Evolutionary conservation across 2,329 filamentous ascomycete genomes (phyloP).

Genomic region (Aspergillus jensenii): DNA sequence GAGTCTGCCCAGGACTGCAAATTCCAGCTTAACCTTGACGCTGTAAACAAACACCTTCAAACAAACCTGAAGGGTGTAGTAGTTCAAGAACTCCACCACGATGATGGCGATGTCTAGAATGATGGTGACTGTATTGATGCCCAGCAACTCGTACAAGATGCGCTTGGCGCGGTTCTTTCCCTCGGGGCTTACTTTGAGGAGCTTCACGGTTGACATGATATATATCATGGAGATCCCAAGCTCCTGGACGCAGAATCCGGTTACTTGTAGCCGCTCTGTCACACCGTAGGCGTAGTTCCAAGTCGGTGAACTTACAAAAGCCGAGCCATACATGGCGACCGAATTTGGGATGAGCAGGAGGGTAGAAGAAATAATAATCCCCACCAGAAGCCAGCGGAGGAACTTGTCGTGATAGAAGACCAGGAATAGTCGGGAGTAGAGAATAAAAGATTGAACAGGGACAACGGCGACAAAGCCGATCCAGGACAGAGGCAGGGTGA

Average conservation of each 20-base stretch:
- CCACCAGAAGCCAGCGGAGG: not conserved
- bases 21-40: constrained; percentile 50
- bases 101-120: constrained; percentile 45
- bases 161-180: constrained; percentile 30
- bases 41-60: constrained; percentile 48
- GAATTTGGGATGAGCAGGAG: not conserved
- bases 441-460: not conserved
- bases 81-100: constrained; percentile 40
- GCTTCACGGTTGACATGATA: constrained; percentile 52
- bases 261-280: constrained; percentile 56
- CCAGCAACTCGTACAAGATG: constrained; percentile 45
- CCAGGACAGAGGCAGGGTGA: not conserved
- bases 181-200: constrained; percentile 46
- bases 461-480: not conserved
- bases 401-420: not conserved
- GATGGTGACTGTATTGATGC: constrained; percentile 49
- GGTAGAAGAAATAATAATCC: not conserved
- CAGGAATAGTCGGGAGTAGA: not conserved
- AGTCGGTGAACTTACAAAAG: not conserved
- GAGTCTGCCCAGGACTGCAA: constrained; percentile 44
- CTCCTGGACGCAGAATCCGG: constrained; percentile 57
- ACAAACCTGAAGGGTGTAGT: constrained; percentile 45
- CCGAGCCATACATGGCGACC: not conserved
- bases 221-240: constrained; percentile 53
- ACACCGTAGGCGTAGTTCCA: constrained; percentile 36